Evolutionary conservation across 2,329 filamentous ascomycete genomes (phyloP).

Genomic region (Pestalotiopsis fici): DNA sequence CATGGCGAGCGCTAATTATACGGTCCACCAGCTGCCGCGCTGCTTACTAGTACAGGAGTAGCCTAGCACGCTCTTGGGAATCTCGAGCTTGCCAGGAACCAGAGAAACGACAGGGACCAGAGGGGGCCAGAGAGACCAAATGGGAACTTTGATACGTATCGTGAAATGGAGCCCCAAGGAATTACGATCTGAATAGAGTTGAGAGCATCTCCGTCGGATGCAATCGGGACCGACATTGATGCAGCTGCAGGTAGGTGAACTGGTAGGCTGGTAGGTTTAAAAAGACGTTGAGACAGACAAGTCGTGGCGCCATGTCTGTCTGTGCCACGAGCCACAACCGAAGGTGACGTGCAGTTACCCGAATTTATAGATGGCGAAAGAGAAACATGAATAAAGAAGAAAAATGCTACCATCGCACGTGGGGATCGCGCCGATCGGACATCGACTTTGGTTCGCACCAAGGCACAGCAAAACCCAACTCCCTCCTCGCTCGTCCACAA

Average conservation of each 20-base stretch:
- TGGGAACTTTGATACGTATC: no score
- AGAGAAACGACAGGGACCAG: neutral
- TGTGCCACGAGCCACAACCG: neutral
- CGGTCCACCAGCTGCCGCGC: neutral
- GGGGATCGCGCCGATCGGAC: neutral
- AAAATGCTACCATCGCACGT: neutral
- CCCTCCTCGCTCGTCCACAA: neutral
- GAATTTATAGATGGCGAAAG: neutral
- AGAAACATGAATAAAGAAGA: neutral
- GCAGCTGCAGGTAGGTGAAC: neutral
- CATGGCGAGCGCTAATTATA: neutral
- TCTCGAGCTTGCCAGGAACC: neutral
- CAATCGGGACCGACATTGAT: neutral
- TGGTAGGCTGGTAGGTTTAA: no score
- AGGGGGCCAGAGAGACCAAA: no score
- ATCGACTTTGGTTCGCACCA: neutral
- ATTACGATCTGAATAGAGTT: neutral
- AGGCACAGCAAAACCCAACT: neutral
- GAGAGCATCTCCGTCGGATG: neutral
- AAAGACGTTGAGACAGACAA: neutral
- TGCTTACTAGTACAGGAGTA: neutral
- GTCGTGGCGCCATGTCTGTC: neutral
- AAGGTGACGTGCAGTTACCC: neutral
- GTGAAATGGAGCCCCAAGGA: neutral
- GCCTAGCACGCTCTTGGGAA: neutral